phyloP scores from a whole-genome alignment of 306 rosid species.

The Lathyrus sativus region DNA sequence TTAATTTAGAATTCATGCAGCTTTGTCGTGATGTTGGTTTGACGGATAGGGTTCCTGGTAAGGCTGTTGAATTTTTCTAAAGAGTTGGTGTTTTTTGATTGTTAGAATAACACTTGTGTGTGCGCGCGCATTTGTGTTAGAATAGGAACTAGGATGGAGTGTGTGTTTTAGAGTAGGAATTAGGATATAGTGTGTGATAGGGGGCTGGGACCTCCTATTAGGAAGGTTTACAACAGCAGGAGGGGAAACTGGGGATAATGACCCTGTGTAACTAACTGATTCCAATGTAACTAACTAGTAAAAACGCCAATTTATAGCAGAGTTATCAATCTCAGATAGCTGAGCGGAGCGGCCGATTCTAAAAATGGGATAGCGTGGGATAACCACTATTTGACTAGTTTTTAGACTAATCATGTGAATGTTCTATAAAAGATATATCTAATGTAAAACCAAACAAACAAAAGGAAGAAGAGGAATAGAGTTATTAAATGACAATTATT shows the following conservation, averaged over 20 bases:
- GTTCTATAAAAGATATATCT: too few relatives aligned
- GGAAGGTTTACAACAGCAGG: too few relatives aligned
- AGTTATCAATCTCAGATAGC: too few relatives aligned
- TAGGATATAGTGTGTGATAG: slow-evolving; percentile 9
- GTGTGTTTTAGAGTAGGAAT: background rate
- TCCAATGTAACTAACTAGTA: background rate
- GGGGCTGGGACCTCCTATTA: background rate
- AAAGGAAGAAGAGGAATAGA: too few relatives aligned
- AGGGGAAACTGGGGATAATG: background rate
- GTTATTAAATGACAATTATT: too few relatives aligned
- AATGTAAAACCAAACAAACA: too few relatives aligned
- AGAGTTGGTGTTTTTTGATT: slow-evolving; percentile 7
- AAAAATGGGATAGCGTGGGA: too few relatives aligned
- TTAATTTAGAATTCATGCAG: slow-evolving; percentile 47
- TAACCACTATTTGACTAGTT: too few relatives aligned
- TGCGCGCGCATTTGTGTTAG: background rate
- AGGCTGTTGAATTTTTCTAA: slow-evolving; percentile 23
- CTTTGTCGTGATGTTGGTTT: slow-evolving; percentile 51
- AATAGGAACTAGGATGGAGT: too few relatives aligned
- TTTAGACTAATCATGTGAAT: too few relatives aligned
- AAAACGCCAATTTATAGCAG: background rate
- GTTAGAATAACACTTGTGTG: background rate
- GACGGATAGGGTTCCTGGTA: slow-evolving; percentile 51
- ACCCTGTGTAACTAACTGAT: background rate
- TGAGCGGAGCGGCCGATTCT: too few relatives aligned